Evolutionary conservation across 2,329 filamentous ascomycete genomes (phyloP).

Genomic region (Camptophora hylomeconis): DNA sequence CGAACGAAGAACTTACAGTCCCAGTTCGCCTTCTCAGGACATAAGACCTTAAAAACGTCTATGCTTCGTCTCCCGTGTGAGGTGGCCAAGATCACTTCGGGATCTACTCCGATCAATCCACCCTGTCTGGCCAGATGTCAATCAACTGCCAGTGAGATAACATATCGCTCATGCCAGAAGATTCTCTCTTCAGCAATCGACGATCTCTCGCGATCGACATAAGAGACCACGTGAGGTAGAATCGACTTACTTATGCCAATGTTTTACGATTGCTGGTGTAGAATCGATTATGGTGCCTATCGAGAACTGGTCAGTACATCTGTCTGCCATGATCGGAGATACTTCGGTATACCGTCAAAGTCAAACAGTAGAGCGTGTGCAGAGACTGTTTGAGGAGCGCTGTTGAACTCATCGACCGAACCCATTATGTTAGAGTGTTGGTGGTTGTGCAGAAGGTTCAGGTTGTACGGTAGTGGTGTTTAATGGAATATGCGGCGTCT

Average conservation of each 20-base stretch:
- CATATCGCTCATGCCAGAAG: too few species aligned
- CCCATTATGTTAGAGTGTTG: conserved; percentile 20
- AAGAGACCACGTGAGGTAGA: neutral
- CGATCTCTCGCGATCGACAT: too few species aligned
- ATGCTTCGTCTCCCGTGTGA: conserved; percentile 86
- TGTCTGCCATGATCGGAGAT: neutral
- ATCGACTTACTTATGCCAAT: conserved; percentile 44
- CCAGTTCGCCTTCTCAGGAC: conserved; percentile 79
- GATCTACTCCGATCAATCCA: conserved; percentile 69
- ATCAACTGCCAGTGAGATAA: too few species aligned
- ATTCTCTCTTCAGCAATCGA: too few species aligned
- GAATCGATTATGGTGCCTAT: conserved; percentile 33
- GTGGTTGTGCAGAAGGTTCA: neutral
- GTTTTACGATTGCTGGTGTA: conserved; percentile 45
- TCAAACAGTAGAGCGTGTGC: conserved; percentile 34
- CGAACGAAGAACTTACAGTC: conserved; percentile 52
- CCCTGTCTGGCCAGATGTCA: conserved; percentile 44
- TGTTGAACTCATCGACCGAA: conserved; percentile 25
- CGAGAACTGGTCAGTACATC: neutral
- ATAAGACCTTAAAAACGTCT: conserved; percentile 66
- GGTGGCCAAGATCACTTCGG: conserved; percentile 72
- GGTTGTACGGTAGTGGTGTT: too few species aligned
- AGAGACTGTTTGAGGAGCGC: conserved; percentile 24
- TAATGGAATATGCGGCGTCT: too few species aligned
- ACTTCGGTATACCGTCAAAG: conserved; percentile 25